These are phyloP conservation scores for Agrocybe praecox DNA, from an alignment of 768 basidiomycete genomes.

Conservation along the genomic window DNA sequence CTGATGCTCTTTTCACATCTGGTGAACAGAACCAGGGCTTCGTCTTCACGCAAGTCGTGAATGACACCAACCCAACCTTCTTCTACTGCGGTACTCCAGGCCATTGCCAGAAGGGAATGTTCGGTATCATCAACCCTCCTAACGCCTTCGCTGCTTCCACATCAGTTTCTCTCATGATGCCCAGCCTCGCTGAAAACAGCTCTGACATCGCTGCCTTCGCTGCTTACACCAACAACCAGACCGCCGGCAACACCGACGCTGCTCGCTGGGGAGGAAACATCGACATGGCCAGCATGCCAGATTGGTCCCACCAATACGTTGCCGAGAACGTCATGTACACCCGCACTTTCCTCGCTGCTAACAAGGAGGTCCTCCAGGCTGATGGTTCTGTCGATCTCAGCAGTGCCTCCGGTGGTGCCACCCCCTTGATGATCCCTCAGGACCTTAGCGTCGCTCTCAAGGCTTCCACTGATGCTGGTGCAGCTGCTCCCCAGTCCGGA, in stretches of 20 bases:
- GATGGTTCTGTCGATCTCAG: constrained; percentile 57
- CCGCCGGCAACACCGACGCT: constrained; percentile 48
- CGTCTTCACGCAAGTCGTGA: constrained; percentile 72
- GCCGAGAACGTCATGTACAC: constrained; percentile 63
- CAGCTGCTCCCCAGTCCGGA: background rate
- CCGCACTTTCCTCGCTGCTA: constrained; percentile 45
- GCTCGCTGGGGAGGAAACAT: constrained; percentile 65
- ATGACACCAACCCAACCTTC: constrained; percentile 72
- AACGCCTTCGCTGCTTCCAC: constrained; percentile 45
- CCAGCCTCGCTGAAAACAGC: constrained; percentile 45
- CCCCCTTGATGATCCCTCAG: constrained; percentile 60
- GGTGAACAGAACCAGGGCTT: constrained; percentile 66
- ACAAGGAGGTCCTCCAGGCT: constrained; percentile 50
- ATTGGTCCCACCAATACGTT: constrained; percentile 49
- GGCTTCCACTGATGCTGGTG: constrained; percentile 29
- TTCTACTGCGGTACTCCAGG: constrained; percentile 72
- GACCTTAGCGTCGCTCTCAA: constrained; percentile 53
- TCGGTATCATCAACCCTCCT: constrained; percentile 75
- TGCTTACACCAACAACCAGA: constrained; percentile 50
- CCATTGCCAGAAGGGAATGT: constrained; percentile 87
- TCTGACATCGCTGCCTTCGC: constrained; percentile 59
- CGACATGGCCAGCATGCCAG: constrained; percentile 56
- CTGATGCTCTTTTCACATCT: constrained; percentile 59
- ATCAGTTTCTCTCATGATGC: constrained; percentile 59
- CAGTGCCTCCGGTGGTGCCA: constrained; percentile 31